Percentiles rank a stretch among this genome's conserved stretches.
Conservation (phyloP, 2,329 filamentous ascomycete species). For the Beauveria sp. region DNA sequence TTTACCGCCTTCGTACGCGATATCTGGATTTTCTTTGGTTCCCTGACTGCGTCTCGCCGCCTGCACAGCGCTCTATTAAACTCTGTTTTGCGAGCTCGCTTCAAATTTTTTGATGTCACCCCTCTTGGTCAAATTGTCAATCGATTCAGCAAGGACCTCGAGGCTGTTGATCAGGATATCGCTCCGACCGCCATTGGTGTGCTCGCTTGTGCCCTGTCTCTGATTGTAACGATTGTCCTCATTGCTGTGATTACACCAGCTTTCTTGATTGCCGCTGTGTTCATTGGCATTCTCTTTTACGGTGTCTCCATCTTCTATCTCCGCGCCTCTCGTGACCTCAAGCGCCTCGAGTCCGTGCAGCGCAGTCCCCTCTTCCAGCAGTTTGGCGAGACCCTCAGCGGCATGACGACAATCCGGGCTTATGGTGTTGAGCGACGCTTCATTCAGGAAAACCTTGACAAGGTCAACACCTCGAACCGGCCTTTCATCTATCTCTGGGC, state of each 20-base stretch:
- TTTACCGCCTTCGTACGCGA: constrained; percentile 77
- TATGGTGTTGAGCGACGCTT: constrained; percentile 93
- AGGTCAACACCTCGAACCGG: constrained; percentile 84
- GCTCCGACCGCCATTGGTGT: constrained; percentile 80
- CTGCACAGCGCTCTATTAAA: constrained; percentile 75
- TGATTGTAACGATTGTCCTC: constrained; percentile 78
- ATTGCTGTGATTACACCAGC: constrained; percentile 85
- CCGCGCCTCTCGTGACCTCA: constrained; percentile 86
- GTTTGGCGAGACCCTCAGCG: constrained; percentile 89
- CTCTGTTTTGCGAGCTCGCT: constrained; percentile 78
- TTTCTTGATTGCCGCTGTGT: constrained; percentile 78
- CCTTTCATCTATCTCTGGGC: constrained; percentile 97
- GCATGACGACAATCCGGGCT: constrained; percentile 93
- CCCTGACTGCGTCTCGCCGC: constrained; percentile 75
- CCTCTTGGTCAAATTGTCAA: constrained; percentile 97
- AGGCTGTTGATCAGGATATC: constrained; percentile 91
- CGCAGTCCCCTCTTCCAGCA: constrained; percentile 95
- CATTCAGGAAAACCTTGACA: constrained; percentile 79
- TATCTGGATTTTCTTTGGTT: constrained; percentile 85
- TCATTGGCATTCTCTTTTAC: constrained; percentile 79
- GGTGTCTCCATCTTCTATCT: constrained; percentile 83
- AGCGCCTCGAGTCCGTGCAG: constrained; percentile 89
- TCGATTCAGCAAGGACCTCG: constrained; percentile 94
- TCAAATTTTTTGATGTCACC: constrained; percentile 96
- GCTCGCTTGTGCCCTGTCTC: constrained; percentile 54